Conservation (phyloP, 305 asterid species). For the Andrographis paniculata region DNA sequence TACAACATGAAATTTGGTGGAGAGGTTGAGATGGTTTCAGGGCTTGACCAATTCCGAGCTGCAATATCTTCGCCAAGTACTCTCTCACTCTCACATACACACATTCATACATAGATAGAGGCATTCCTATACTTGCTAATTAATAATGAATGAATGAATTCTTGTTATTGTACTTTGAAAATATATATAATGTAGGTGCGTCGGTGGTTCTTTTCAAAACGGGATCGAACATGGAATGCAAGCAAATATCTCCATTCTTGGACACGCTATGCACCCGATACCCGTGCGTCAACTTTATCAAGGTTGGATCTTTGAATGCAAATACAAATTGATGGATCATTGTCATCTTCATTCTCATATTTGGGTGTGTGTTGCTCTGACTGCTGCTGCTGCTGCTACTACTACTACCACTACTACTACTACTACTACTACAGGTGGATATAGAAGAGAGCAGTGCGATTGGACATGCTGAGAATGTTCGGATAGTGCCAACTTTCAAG, state of each 20-base stretch:
- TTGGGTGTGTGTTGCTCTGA: too few relatives aligned
- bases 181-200: slow-evolving; percentile 48
- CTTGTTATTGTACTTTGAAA: slow-evolving; percentile 8
- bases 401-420: too few relatives aligned
- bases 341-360: too few relatives aligned
- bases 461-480: slow-evolving; percentile 54
- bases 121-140: not conserved
- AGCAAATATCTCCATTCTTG: slow-evolving; percentile 57
- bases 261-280: slow-evolving; percentile 52
- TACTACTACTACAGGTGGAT: slow-evolving; percentile 76
- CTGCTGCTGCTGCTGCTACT: too few relatives aligned
- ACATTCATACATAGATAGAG: not conserved
- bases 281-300: slow-evolving; percentile 63
- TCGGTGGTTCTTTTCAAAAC: slow-evolving; percentile 62
- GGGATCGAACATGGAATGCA: slow-evolving; percentile 44
- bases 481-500: slow-evolving; percentile 71
- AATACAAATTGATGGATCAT: too few relatives aligned
- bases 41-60: slow-evolving; percentile 67
- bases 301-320: slow-evolving; percentile 25
- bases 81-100: slow-evolving; percentile 1
- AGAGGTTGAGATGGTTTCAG: slow-evolving; percentile 57
- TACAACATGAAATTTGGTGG: slow-evolving; percentile 71
- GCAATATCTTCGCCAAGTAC: slow-evolving; percentile 65
- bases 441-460: slow-evolving; percentile 48
- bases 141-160: too few relatives aligned